phyloP scores from a whole-genome alignment of 169 alveolate species.

The Eimeria necatrix region DNA sequence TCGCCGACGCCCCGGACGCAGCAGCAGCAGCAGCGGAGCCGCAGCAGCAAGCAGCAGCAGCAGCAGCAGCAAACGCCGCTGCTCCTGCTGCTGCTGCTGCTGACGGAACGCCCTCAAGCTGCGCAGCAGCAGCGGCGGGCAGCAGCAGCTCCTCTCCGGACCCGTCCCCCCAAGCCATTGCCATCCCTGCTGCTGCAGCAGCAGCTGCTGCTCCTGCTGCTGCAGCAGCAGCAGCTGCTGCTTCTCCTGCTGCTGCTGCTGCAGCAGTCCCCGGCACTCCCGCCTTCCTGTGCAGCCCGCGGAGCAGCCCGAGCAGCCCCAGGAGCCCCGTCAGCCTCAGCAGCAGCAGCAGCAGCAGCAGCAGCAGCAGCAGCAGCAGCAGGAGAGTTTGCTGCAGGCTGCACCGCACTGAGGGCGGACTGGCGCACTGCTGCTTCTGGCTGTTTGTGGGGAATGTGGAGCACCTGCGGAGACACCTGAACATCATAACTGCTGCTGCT shows the following conservation, averaged over 20 bases:
- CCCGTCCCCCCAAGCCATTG: too few relatives aligned
- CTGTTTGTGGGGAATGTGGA: slow-evolving; percentile 46
- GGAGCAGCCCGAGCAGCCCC: not conserved
- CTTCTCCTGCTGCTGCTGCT: not conserved
- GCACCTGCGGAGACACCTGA: slow-evolving; percentile 30
- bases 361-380: slow-evolving; percentile 63
- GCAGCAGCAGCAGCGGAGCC: slow-evolving; percentile 36
- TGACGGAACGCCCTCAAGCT: not conserved
- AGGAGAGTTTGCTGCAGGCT: not conserved
- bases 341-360: not conserved
- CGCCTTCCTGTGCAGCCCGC: too few relatives aligned
- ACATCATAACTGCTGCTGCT: not conserved
- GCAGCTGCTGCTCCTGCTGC: not conserved
- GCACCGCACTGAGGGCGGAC: not conserved
- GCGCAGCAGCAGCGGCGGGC: not conserved
- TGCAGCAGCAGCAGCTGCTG: slow-evolving; percentile 18
- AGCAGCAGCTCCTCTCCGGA: too few relatives aligned
- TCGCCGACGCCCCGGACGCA: not conserved
- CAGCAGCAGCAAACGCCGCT: not conserved
- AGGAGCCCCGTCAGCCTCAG: not conserved
- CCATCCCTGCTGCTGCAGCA: not conserved
- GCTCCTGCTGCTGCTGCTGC: not conserved
- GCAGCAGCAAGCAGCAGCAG: slow-evolving; percentile 39
- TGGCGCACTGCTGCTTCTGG: not conserved
- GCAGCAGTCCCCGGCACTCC: not conserved